Conservation (phyloP, 441 rosid genomes). For the Pelargonium fulgidum region DNA sequence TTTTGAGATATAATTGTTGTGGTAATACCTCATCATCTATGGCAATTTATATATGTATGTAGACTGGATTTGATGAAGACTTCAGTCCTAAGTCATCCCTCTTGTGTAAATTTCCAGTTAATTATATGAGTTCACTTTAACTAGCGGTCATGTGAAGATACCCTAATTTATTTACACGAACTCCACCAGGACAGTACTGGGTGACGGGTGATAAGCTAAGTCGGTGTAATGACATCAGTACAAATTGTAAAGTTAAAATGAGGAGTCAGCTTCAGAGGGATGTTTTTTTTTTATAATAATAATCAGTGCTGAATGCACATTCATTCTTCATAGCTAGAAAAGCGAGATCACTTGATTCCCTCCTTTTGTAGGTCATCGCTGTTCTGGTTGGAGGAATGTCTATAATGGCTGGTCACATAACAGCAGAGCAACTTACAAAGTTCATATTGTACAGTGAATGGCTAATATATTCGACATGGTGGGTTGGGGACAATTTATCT, state of each 20-base stretch:
- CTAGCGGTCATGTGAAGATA: too few species aligned
- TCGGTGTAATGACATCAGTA: background rate
- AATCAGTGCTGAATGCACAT: background rate
- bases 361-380: constrained; percentile 59
- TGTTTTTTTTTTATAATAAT: background rate
- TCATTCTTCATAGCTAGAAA: too few species aligned
- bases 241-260: background rate
- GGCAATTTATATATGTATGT: background rate
- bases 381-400: constrained; percentile 83
- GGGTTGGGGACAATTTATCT: constrained; percentile 89
- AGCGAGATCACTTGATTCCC: background rate
- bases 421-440: constrained; percentile 91
- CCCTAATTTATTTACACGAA: too few species aligned
- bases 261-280: background rate
- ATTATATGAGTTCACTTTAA: too few species aligned
- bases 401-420: constrained; percentile 73
- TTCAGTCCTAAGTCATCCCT: background rate
- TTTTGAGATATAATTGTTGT: background rate
- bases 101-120: background rate
- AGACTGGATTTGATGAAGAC: background rate
- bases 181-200: too few species aligned
- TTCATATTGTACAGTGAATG: constrained; percentile 89
- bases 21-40: background rate
- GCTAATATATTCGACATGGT: constrained; percentile 94
- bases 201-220: too few species aligned